Evolutionary conservation across 805 yeast genomes (phyloP).

Genomic region (Jamesozyma rosinii): DNA sequence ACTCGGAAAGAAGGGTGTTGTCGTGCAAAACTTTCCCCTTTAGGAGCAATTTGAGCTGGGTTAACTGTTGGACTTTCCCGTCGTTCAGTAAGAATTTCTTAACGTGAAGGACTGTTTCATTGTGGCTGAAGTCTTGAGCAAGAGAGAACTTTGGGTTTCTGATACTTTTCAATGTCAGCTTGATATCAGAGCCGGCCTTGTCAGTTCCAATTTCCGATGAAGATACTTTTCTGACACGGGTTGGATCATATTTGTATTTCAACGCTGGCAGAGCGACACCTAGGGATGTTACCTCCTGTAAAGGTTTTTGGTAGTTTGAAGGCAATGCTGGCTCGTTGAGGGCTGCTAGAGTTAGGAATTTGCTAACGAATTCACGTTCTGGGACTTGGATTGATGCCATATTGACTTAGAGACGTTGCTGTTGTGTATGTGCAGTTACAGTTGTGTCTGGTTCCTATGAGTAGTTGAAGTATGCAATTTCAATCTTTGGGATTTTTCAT

Average conservation of each 20-base stretch:
- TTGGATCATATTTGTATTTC: constrained; percentile 32
- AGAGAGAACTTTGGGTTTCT: constrained; percentile 60
- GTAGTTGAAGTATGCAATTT: neutral
- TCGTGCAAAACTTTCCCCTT: constrained; percentile 59
- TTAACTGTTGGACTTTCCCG: constrained; percentile 29
- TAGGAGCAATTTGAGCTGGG: constrained; percentile 42
- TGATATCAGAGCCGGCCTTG: constrained; percentile 1
- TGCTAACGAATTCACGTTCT: constrained; percentile 41
- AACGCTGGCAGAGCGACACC: constrained; percentile 44
- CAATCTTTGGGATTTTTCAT: neutral
- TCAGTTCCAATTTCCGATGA: neutral
- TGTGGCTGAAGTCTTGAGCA: constrained; percentile 16
- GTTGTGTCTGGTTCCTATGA: neutral
- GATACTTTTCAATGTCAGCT: constrained; percentile 50
- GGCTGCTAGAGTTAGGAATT: constrained; percentile 40
- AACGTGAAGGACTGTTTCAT: constrained; percentile 29
- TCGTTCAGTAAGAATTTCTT: constrained; percentile 26
- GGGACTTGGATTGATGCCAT: constrained; percentile 8
- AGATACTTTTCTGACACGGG: constrained; percentile 7
- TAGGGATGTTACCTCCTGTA: constrained; percentile 28
- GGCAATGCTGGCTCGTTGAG: constrained; percentile 33
- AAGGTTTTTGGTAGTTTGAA: constrained; percentile 25
- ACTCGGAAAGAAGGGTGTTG: constrained; percentile 32
- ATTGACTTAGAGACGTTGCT: too few species aligned
- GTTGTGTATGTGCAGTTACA: too few species aligned